Percentiles rank a stretch among this genome's conserved stretches.
These are phyloP conservation scores for Claviceps paspali DNA, from an alignment of 2,329 filamentous ascomycete genomes.

Conservation along the genomic window DNA sequence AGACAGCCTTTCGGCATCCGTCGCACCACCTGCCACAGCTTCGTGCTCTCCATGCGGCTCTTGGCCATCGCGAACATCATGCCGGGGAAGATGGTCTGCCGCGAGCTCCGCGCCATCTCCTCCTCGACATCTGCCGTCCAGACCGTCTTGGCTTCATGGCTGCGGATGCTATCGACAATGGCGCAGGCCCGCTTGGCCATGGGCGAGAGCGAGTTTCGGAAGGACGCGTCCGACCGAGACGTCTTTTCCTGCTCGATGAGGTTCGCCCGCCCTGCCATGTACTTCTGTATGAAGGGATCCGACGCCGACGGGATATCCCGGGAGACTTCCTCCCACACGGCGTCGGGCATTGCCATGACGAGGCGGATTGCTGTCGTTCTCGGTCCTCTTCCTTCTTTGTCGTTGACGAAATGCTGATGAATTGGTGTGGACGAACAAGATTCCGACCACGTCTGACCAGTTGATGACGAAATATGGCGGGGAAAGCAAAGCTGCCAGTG, in stretches of 20 bases:
- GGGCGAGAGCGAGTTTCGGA: constrained; percentile 61
- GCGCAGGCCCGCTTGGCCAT: constrained; percentile 62
- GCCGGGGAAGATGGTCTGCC: constrained; percentile 60
- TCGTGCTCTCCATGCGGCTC: constrained; percentile 69
- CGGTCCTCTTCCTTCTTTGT: too few relatives aligned
- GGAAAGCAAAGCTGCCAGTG: too few relatives aligned
- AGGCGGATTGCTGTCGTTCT: too few relatives aligned
- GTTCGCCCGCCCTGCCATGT: constrained; percentile 57
- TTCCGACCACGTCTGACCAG: too few relatives aligned
- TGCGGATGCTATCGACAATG: constrained; percentile 67
- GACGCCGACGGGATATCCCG: constrained; percentile 39
- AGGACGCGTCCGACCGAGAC: constrained; percentile 58
- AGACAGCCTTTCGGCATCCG: constrained; percentile 80
- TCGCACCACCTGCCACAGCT: constrained; percentile 71
- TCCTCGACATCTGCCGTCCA: constrained; percentile 68
- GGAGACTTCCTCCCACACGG: constrained; percentile 43
- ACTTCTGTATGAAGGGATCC: constrained; percentile 72
- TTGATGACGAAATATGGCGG: too few relatives aligned
- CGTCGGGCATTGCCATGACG: constrained; percentile 29
- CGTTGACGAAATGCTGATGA: too few relatives aligned
- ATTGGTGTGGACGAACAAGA: too few relatives aligned
- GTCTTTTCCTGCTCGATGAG: constrained; percentile 71
- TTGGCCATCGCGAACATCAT: constrained; percentile 90
- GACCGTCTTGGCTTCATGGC: constrained; percentile 57
- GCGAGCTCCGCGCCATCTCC: constrained; percentile 43